Percentiles rank a stretch among this genome's conserved stretches.
These are phyloP conservation scores for Starmerella bacillaris DNA, from an alignment of 805 yeast genomes.

Conservation along the genomic window DNA sequence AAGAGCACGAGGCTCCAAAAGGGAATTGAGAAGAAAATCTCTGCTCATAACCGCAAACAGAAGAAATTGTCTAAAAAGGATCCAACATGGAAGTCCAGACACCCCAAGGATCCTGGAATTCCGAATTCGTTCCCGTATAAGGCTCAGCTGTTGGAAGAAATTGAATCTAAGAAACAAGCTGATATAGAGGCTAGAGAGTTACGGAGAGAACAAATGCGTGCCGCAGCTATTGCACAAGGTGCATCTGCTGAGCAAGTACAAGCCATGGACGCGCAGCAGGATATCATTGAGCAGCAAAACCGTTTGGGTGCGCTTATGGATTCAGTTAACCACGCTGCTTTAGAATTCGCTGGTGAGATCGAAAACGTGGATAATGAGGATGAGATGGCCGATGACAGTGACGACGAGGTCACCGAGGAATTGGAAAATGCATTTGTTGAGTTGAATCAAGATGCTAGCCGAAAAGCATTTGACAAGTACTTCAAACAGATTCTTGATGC, in stretches of 20 bases:
- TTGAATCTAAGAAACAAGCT: constrained; percentile 34
- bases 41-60: constrained; percentile 78
- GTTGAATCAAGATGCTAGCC: constrained; percentile 25
- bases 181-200: constrained; percentile 26
- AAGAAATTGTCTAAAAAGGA: constrained; percentile 71
- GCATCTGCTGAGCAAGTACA: constrained; percentile 25
- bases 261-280: constrained; percentile 24
- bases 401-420: constrained; percentile 28
- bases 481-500: constrained; percentile 86
- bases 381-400: constrained; percentile 27
- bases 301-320: constrained; percentile 72
- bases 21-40: constrained; percentile 89
- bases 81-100: constrained; percentile 78
- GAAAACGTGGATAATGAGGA: constrained; percentile 29
- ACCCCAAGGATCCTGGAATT: constrained; percentile 79
- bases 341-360: constrained; percentile 39
- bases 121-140: constrained; percentile 92
- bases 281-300: constrained; percentile 27
- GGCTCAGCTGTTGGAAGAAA: constrained; percentile 47
- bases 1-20: constrained; percentile 83
- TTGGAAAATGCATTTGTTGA: constrained; percentile 28
- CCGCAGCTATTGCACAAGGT: constrained; percentile 23
- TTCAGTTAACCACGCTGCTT: constrained; percentile 80
- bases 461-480: constrained; percentile 80
- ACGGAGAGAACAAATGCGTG: constrained; percentile 23